Base-by-base conservation (phyloP, 2,329 filamentous ascomycete genomes). In the Penicillium nordicum region DNA sequence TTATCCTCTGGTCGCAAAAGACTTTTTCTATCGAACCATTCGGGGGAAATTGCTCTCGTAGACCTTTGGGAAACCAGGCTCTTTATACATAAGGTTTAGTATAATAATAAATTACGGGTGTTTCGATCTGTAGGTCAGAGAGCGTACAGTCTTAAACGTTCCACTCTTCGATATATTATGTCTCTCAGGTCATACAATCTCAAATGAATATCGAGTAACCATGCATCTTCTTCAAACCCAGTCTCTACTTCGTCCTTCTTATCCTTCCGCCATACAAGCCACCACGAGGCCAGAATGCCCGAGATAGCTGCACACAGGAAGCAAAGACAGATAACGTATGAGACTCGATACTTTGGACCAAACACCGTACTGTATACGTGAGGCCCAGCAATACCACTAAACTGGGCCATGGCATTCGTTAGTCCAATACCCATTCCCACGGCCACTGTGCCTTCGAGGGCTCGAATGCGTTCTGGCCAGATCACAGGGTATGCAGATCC, bases 391-490 rank as follows among this genome's bases (percentile, higher is more conserved):
- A 78, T 76, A 1, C 75, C 75, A 41, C 72, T 70, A 41, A 76
- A 76, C 59, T 78, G 75, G 3, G 75, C 75, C 69, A 74, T 74
- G 4, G 75, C 74, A 57, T 78, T 78, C 1, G 75, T 78, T 23
- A 72, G 66, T 1, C 76, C 76, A 46, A 77, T 78, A 0, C 74
- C 75, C 8, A 78, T 60, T 2, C 75, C 75, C 0, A 75, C 69
- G 1, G 74, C 72, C 3, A 74, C 69, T 1, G 76, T 77, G 14
- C 75, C 74, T 27, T 77, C 68, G 10, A 76, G 66, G 0, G 68
- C 75, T 23, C 75, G 69, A 50, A 78, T 78, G 1, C 75, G 71
- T 58, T 78, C 76, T 8, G 74, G 75, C 75, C 75, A 78, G 59
- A 78, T 78, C 40, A 77, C 72, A 0, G 75, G 75, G 55, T 76